Base-by-base conservation (phyloP, 192 early-diverging fungal genomes). In the Podochytrium sp. region DNA sequence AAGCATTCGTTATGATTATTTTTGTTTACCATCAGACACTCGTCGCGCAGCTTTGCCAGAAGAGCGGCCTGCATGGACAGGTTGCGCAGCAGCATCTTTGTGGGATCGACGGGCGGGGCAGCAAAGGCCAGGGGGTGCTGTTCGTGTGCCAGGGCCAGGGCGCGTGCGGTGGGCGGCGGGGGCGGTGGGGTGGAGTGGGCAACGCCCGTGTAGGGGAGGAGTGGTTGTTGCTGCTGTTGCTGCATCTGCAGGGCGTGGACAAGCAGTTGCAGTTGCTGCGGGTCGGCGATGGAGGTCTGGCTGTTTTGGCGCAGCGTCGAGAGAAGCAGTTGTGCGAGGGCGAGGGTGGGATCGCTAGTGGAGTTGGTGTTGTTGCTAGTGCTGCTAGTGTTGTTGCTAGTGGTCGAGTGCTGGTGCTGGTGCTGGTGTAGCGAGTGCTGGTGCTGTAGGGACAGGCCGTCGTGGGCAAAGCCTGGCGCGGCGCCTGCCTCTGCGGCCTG, bases 31-130 rank as follows among this genome's bases (percentile, higher is more conserved):
- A n/a, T n/a, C n/a, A n/a, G n/a, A n/a, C n/a, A n/a, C n/a, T n/a
- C n/a, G n/a, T n/a, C n/a, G n/a, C n/a, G n/a, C n/a, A n/a, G n/a
- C n/a, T n/a, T n/a, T n/a, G n/a, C n/a, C 10, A 69, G 66, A 23
- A 69, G 32, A 16, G 66, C 27, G 1, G 66, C n/a, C 38, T 69
- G 32, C 37, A 69, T 30, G n/a, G 66, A 69, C 29, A 69, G 66
- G 25, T 51, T 55, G 2, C 66, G 47, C 49, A 69, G 38, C 14
- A 69, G 66, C 12, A 69, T 52, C 66, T 69, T 69, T 51, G 66
- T 69, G 12, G 47, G 12, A 33, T 69, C 66, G 2, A 41, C 37
- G 12, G 14, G 65, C 14, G 65, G 65, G 5, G 35, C 18, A 35
- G 7, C 14, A n/a, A 16, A 12, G 10, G 58, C 30, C 33, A 38